These are phyloP conservation scores for Teratosphaeria gauchensis DNA, from an alignment of 2,329 filamentous ascomycete genomes.

Conservation along the genomic window DNA sequence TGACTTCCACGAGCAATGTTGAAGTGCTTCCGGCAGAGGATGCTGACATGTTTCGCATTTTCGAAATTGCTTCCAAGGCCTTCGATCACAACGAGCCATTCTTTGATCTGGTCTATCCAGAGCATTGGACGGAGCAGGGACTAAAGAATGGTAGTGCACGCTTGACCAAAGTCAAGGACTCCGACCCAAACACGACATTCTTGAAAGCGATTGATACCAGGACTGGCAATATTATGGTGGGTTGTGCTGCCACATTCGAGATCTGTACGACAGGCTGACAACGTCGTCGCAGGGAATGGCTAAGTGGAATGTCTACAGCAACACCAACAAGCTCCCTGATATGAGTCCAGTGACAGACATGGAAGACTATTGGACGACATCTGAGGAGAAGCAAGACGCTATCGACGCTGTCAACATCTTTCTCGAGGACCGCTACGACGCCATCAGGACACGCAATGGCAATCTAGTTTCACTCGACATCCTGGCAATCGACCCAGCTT, in stretches of 20 bases:
- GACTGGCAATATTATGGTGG: conserved; percentile 15
- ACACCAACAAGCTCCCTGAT: conserved; percentile 7
- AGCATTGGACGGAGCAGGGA: conserved; percentile 18
- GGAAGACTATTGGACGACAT: conserved; percentile 13
- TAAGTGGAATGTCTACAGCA: conserved; percentile 22
- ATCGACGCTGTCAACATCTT: conserved; percentile 14
- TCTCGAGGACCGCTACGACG: conserved; percentile 12
- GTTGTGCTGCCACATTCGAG: neutral
- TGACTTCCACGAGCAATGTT: neutral
- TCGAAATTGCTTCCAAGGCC: conserved; percentile 19
- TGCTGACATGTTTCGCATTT: conserved; percentile 21
- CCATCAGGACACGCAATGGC: conserved; percentile 14
- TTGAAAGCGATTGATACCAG: conserved; percentile 21
- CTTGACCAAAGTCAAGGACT: conserved; percentile 12
- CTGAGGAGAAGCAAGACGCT: conserved; percentile 13
- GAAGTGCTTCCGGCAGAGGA: conserved; percentile 8
- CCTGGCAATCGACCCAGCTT: conserved; percentile 19
- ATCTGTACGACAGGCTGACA: neutral
- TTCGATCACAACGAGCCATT: conserved; percentile 21
- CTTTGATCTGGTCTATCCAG: conserved; percentile 18
- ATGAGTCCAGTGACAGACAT: conserved; percentile 1
- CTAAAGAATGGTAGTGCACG: conserved; percentile 15
- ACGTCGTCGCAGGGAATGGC: conserved; percentile 14
- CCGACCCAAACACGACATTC: conserved; percentile 16
- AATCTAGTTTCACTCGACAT: conserved; percentile 22